These are phyloP conservation scores for Globisporangium abappressorium DNA, from an alignment of 352 stramenopile species.

Conservation along the genomic window DNA sequence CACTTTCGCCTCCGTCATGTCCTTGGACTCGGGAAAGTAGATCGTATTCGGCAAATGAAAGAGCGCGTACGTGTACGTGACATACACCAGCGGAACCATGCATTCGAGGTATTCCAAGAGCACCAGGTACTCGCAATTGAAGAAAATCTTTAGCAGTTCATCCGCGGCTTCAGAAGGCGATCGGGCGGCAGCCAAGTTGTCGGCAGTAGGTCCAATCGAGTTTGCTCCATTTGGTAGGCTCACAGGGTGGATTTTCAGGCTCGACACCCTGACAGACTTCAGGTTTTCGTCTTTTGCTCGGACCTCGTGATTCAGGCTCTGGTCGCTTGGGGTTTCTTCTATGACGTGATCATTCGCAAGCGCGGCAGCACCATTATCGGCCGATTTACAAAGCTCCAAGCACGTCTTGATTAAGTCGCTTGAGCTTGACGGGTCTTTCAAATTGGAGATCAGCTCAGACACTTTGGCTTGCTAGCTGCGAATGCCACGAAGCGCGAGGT, in stretches of 20 bases:
- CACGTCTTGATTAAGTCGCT: background rate
- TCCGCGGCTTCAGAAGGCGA: background rate
- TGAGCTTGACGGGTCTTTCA: background rate
- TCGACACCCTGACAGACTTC: too few species aligned
- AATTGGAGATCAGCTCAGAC: background rate
- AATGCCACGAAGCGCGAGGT: background rate
- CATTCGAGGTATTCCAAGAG: slow-evolving; percentile 26
- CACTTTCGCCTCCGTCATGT: slow-evolving; percentile 14
- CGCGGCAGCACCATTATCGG: too few species aligned
- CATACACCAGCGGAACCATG: slow-evolving; percentile 13
- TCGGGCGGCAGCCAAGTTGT: background rate
- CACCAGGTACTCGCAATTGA: slow-evolving; percentile 21
- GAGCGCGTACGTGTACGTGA: slow-evolving; percentile 20
- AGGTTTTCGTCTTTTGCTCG: too few species aligned
- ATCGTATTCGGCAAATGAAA: slow-evolving; percentile 24
- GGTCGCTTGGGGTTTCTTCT: too few species aligned
- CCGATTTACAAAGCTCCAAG: background rate
- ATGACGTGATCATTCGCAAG: too few species aligned
- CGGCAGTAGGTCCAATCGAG: background rate
- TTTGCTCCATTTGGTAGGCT: background rate
- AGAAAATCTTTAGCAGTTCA: background rate
- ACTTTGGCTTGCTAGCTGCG: background rate
- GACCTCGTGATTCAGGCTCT: too few species aligned
- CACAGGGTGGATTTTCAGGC: background rate
- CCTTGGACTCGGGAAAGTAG: slow-evolving; percentile 20